Evolutionary conservation across 2,329 filamentous ascomycete species (phyloP).

Genomic region (Fusarium haematococcum): DNA sequence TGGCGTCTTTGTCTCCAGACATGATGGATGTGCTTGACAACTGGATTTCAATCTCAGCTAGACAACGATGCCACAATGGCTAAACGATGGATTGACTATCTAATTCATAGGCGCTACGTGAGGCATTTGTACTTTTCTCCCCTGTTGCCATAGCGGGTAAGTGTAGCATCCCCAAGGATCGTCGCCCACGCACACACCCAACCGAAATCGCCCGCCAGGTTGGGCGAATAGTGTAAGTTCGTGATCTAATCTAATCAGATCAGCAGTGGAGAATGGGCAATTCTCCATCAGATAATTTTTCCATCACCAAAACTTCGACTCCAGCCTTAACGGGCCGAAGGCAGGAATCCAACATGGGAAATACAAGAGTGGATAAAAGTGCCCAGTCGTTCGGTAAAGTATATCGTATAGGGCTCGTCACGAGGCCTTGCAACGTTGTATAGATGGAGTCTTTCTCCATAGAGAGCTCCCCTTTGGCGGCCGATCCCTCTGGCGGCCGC

Average conservation of each 20-base stretch:
- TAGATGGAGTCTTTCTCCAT: not conserved
- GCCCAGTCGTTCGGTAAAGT: not conserved
- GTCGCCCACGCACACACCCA: not conserved
- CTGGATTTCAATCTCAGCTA: not conserved
- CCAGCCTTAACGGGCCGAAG: not conserved
- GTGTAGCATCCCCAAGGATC: not conserved
- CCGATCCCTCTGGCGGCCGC: not conserved
- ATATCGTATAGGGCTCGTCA: not conserved
- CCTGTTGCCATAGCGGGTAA: not conserved
- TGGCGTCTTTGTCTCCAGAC: conserved; percentile 25
- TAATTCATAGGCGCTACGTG: not conserved
- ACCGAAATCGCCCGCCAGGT: not conserved
- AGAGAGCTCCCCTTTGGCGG: not conserved
- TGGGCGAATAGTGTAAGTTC: not conserved
- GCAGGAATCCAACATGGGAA: not conserved
- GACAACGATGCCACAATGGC: not conserved
- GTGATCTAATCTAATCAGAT: conserved; percentile 4
- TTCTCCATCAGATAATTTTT: conserved; percentile 1
- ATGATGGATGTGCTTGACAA: not conserved
- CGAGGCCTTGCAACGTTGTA: not conserved
- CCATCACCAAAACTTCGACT: not conserved
- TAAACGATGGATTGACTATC: not conserved
- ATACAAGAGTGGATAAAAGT: not conserved
- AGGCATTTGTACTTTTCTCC: conserved; percentile 6
- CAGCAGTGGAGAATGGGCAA: not conserved